Percentiles rank a stretch among this genome's conserved stretches.
These are phyloP conservation scores for Citrus australasica DNA, from an alignment of 345 rosid species.

Conservation along the genomic window DNA sequence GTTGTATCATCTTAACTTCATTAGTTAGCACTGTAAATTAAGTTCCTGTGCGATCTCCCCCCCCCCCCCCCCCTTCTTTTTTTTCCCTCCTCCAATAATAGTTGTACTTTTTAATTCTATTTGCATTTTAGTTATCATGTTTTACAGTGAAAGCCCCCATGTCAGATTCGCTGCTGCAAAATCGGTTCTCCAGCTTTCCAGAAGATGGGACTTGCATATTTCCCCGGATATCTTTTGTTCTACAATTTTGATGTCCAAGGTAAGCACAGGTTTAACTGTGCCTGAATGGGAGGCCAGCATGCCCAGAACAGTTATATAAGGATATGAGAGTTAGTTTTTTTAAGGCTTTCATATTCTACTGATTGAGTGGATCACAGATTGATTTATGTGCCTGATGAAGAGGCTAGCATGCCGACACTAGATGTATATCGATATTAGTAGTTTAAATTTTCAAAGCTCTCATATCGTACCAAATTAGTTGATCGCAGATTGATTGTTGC, in stretches of 20 bases:
- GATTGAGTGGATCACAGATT: background rate
- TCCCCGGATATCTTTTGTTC: constrained; percentile 60
- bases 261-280: constrained; percentile 26
- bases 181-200: constrained; percentile 76
- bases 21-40: background rate
- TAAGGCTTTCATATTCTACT: background rate
- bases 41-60: background rate
- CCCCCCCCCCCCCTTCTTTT: too few species aligned
- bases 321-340: background rate
- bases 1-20: background rate
- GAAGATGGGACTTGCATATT: constrained; percentile 90
- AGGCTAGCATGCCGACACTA: too few species aligned
- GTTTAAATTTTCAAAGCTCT: too few species aligned
- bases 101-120: background rate
- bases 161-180: constrained; percentile 83
- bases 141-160: constrained; percentile 49
- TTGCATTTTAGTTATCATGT: constrained; percentile 16
- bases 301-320: background rate
- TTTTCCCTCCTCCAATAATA: background rate
- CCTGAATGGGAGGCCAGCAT: background rate
- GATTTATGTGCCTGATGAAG: too few species aligned
- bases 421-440: too few species aligned
- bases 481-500: background rate
- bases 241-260: constrained; percentile 69
- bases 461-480: too few species aligned